Evolutionary conservation across 2,329 filamentous ascomycete genomes (phyloP).

Genomic region (Oidium heveae): DNA sequence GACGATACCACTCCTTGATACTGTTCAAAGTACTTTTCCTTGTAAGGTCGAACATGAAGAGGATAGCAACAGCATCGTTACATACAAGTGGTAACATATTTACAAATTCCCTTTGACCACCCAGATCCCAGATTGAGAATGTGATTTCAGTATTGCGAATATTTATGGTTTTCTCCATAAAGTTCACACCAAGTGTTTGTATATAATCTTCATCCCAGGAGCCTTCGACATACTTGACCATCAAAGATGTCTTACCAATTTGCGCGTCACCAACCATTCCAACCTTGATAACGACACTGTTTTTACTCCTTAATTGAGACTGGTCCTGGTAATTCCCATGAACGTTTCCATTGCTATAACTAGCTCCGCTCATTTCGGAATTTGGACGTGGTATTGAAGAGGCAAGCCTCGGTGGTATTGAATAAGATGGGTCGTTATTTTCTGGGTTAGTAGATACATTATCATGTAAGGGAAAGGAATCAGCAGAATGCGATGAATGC

Average conservation of each 20-base stretch:
- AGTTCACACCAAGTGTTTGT: slow-evolving; percentile 94
- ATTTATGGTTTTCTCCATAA: slow-evolving; percentile 99
- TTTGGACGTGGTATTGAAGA: slow-evolving; percentile 14
- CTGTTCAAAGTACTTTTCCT: slow-evolving; percentile 95
- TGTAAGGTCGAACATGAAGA: slow-evolving; percentile 99
- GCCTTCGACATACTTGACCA: slow-evolving; percentile 99
- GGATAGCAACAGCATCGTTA: slow-evolving; percentile 92
- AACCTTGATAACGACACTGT: slow-evolving; percentile 90
- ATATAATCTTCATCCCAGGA: slow-evolving; percentile 99
- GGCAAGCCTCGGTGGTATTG: slow-evolving; percentile 13
- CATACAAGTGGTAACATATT: slow-evolving; percentile 99
- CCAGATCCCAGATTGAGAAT: slow-evolving; percentile 97
- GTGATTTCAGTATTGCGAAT: slow-evolving; percentile 99
- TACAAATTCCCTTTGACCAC: slow-evolving; percentile 94
- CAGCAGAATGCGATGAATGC: slow-evolving; percentile 14
- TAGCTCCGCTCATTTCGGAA: slow-evolving; percentile 12
- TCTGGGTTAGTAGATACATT: slow-evolving; percentile 11
- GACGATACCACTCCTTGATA: slow-evolving; percentile 98
- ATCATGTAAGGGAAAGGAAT: slow-evolving; percentile 10
- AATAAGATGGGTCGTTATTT: slow-evolving; percentile 12
- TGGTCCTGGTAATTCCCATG: slow-evolving; percentile 13
- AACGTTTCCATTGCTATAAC: slow-evolving; percentile 8
- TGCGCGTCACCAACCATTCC: slow-evolving; percentile 98
- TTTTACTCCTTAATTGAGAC: slow-evolving; percentile 17
- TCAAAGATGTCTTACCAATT: slow-evolving; percentile 95